A percentile compares a stretch with the other conserved stretches of the same genome.
Conservation (phyloP, 495 filamentous ascomycete species). For the Peziza echinospora region DNA sequence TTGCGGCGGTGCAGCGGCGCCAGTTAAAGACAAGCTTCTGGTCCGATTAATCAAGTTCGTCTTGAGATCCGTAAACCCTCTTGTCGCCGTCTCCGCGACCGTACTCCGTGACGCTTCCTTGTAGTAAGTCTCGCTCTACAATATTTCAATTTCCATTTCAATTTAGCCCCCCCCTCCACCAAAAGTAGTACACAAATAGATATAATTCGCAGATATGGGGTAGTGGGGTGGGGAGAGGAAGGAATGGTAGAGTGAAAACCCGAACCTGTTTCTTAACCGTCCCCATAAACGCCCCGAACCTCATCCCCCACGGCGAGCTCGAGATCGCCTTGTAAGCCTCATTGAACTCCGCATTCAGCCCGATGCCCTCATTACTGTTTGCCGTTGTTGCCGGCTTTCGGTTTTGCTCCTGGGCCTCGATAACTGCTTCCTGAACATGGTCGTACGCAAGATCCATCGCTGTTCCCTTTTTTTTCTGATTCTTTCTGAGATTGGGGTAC, state of each 20-base stretch:
- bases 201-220: too few species aligned
- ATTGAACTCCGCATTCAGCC: conserved; percentile 72
- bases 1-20: conserved; percentile 11
- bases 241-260: too few species aligned
- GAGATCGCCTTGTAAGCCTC: conserved; percentile 90
- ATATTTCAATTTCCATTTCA: too few species aligned
- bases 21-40: conserved; percentile 23
- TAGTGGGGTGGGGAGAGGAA: too few species aligned
- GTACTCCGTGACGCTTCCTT: conserved; percentile 54
- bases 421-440: conserved; percentile 71
- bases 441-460: conserved; percentile 94
- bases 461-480: too few species aligned
- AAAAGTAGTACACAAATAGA: conserved; percentile 1
- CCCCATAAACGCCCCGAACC: conserved; percentile 69
- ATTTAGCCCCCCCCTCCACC: too few species aligned
- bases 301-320: conserved; percentile 69
- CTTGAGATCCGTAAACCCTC: conserved; percentile 56
- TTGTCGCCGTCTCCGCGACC: conserved; percentile 58
- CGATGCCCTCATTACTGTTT: conserved; percentile 27
- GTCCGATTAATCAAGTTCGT: conserved; percentile 48
- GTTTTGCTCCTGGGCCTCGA: conserved; percentile 30
- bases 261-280: conserved; percentile 80
- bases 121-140: conserved; percentile 68
- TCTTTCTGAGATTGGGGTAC: too few species aligned
- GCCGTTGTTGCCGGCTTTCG: conserved; percentile 6